Conservation (phyloP, 2,329 filamentous ascomycete genomes). For the Endothia cerciana region DNA sequence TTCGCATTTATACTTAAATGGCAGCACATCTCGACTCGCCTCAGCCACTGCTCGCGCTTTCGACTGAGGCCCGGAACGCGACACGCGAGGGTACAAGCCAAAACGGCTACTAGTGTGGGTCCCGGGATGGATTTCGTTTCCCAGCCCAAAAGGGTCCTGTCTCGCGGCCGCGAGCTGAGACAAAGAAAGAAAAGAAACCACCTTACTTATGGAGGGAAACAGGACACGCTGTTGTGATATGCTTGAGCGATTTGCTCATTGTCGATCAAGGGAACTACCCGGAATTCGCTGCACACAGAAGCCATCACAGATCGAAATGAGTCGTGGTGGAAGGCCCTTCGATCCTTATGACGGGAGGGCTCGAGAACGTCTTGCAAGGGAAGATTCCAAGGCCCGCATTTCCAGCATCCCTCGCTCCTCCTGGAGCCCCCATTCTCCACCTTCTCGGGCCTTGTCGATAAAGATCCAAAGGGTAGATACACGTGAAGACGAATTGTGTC, state of each 20-base stretch:
- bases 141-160: background rate
- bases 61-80: conserved; percentile 9
- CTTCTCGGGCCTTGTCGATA: conserved; percentile 1
- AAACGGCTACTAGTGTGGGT: conserved; percentile 7
- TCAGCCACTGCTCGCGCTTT: conserved; percentile 15
- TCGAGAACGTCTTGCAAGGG: conserved; percentile 5
- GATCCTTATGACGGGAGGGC: conserved; percentile 5
- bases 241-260: background rate
- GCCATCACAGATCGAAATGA: background rate
- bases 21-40: background rate
- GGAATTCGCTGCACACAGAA: background rate
- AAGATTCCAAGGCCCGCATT: background rate
- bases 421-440: background rate
- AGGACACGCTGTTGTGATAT: background rate
- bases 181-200: background rate
- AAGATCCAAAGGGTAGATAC: background rate
- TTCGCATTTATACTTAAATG: background rate
- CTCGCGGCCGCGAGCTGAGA: background rate
- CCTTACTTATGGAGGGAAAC: background rate
- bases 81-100: background rate
- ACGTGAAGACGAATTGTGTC: too few species aligned
- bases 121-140: background rate
- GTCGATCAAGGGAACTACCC: background rate
- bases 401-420: background rate
- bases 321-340: background rate